A percentile compares a stretch with the other conserved stretches of the same genome.
Evolutionary conservation across 2,329 filamentous ascomycete species (phyloP).

Genomic region (Colletotrichum cordylinicola): DNA sequence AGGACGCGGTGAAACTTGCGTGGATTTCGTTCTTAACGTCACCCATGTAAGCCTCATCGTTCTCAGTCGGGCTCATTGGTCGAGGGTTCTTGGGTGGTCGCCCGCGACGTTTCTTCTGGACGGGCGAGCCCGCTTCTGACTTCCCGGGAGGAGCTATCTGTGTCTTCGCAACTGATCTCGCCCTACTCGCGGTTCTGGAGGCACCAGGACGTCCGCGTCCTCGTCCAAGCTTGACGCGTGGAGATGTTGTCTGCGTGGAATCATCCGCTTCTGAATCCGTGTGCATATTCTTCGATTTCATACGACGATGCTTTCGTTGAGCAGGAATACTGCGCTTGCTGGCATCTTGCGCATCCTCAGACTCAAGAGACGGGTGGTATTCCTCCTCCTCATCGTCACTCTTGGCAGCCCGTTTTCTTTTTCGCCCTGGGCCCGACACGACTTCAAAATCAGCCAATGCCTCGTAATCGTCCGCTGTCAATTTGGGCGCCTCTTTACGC

Average conservation of each 20-base stretch:
- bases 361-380: slow-evolving; percentile 17
- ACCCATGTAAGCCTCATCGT: neutral
- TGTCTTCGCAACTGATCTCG: neutral
- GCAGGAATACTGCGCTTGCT: neutral
- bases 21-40: neutral
- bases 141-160: neutral
- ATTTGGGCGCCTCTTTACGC: slow-evolving; percentile 17
- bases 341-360: slow-evolving; percentile 2
- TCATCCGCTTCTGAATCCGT: slow-evolving; percentile 10
- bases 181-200: neutral
- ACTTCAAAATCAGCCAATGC: slow-evolving; percentile 4
- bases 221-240: neutral
- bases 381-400: slow-evolving; percentile 20
- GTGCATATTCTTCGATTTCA: neutral
- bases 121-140: neutral
- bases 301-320: neutral
- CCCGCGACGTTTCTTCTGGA: slow-evolving; percentile 16
- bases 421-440: neutral
- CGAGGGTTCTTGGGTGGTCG: slow-evolving; percentile 16
- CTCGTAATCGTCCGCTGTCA: slow-evolving; percentile 14
- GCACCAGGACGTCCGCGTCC: neutral
- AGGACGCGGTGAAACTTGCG: neutral
- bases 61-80: neutral
- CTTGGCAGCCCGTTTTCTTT: slow-evolving; percentile 9
- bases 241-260: neutral